Evolutionary conservation across 1,284 basidiomycete species (phyloP), one percentile per base, ranked within the genome.

Genomic region (Boletellus deceptivus): DNA sequence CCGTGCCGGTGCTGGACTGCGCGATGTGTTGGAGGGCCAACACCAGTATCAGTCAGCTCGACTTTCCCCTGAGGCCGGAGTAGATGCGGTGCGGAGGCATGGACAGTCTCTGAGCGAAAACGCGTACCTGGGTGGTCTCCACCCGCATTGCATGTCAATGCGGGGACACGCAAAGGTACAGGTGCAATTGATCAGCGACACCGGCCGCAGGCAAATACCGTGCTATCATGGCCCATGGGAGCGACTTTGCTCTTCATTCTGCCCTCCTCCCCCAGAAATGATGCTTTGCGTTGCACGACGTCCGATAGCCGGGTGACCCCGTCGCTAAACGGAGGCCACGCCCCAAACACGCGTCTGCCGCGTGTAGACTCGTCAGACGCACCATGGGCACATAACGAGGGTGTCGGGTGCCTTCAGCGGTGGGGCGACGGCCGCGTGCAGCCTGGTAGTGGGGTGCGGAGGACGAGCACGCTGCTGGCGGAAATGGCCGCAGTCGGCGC

Each of bases 61-160:
- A 35, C 46, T 38, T 46, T n/a, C 47, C 18, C 43, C 43, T 44
- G 33, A 31, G 6, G 33, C 49, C 22, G 43, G 49, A 39, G 46
- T 49, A 37, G n/a, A 61, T 64, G 57, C 63, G 40, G 50, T 65
- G 67, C 55, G 24, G 36, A 60, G 57, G 63, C 59, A 54, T 45
- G 29, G 43, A 43, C 37, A 29, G 46, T 49, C 51, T 39, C 44
- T 25, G 49, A 37, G 43, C 22, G 34, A 52, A 49, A 52, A 41
- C 7, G 48, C 51, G 53, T 49, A 59, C 62, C 58, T 48, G 29
- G 49, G 42, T 22, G 25, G 35, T 55, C 14, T 51, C 54, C 46
- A 40, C 43, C 29, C 18, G 61, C 61, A 64, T 54, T 61, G 65
- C 61, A 51, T 46, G 46, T 43, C 29, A 17, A 20, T 41, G 27